Evolutionary conservation across 768 basidiomycete species (phyloP), one percentile per base, ranked within the genome.

Genomic region (Rhizopogon sp.): DNA sequence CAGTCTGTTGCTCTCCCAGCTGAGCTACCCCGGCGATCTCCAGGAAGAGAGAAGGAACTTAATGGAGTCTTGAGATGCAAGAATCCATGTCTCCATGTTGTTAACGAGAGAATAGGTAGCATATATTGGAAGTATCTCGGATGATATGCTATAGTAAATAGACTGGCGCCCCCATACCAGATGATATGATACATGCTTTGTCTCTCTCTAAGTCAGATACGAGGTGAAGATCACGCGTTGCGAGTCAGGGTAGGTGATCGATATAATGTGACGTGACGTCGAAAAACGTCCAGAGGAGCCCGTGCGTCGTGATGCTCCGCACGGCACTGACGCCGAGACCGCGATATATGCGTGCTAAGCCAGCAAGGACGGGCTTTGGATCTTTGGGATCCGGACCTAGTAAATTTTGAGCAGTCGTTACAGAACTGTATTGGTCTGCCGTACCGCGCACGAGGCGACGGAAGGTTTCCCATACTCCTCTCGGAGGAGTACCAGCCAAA

Each of bases 301-400:
- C 95, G 60, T 97, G 95, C 6, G 93, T 96, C 33, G 93, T 90
- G 64, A 96, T 87, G 62, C 90, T 94, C 51, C 97, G 83, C 50
- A 91, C 69, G 40, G 95, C 95, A 58, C 93, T 96, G 59, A 99
- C 90, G 53, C 95, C 93, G 50, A 98, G 82, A 52, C 96, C 97
- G 57, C 89, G 87, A 69, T 99, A 99, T 60, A 98, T 84, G 39
- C 93, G 79, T 35, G 85, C 77, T 44, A 97, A 72, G 25, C 97
- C 97, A 43, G 77, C 79, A 6, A 90, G 68, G 9, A 94, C 72
- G 6, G 88, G 80, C 69, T 87, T 88, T 20, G 93, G 93, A 55
- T 84, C 76, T 54, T 76, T 75, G 8, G 88, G 85, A 68, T 96
- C 90, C 17, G 92, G 83, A 42, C 93, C 90, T 92, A 55, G 42